Conservation (phyloP, 2,329 filamentous ascomycete genomes). For the Beauveria bassiana region DNA sequence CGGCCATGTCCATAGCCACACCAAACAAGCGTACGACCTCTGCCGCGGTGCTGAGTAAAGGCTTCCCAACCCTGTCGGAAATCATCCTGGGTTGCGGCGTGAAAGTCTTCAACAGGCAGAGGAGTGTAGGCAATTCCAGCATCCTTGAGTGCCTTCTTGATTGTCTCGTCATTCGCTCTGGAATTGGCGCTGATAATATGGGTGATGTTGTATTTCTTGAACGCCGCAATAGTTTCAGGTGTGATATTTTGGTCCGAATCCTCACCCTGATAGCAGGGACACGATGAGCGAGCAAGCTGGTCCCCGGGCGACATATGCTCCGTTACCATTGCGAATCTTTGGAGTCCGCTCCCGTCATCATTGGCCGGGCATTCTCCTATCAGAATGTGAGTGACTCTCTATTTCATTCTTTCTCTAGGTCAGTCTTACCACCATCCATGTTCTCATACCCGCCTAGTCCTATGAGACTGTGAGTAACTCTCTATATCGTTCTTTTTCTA, state of each 20-base stretch:
- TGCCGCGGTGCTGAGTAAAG: neutral
- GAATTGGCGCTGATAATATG: neutral
- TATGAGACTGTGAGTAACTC: neutral
- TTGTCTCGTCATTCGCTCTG: neutral
- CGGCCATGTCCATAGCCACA: neutral
- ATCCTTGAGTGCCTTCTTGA: neutral
- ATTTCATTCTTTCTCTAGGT: too few relatives aligned
- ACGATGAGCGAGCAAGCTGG: neutral
- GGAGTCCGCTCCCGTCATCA: neutral
- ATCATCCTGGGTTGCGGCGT: neutral
- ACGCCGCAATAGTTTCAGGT: neutral
- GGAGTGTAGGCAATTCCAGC: neutral
- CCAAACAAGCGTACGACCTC: neutral
- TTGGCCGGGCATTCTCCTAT: too few relatives aligned
- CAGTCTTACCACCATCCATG: neutral
- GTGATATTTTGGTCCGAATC: neutral
- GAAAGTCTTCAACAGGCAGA: neutral
- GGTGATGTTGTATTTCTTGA: neutral
- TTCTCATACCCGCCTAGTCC: neutral
- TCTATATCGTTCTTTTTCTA: neutral
- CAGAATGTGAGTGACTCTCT: too few relatives aligned
- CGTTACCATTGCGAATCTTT: neutral
- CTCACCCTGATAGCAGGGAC: neutral
- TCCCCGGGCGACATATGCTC: neutral
- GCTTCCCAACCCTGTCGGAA: neutral